These are phyloP conservation scores for Eucalyptus lansdowneana DNA, from an alignment of 345 rosid genomes.

Conservation along the genomic window DNA sequence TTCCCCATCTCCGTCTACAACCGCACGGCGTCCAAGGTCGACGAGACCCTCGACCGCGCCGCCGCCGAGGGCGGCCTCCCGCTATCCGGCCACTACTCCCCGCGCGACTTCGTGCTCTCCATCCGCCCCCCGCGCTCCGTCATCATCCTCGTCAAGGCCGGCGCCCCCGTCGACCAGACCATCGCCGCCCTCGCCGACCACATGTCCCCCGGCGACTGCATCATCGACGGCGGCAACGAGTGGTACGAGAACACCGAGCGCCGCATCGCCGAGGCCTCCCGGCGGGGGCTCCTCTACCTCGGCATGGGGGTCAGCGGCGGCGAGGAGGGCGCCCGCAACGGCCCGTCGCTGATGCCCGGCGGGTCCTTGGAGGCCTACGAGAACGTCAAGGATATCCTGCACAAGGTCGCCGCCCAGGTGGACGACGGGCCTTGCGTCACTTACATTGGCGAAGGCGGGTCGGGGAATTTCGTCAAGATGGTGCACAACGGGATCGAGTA, in stretches of 20 bases:
- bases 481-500: slow-evolving; percentile 98
- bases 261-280: slow-evolving; percentile 45
- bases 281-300: slow-evolving; percentile 58
- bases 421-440: slow-evolving; percentile 99
- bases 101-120: slow-evolving; percentile 90
- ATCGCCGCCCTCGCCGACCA: slow-evolving; percentile 63
- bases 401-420: slow-evolving; percentile 87
- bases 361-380: slow-evolving; percentile 72
- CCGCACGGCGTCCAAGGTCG: slow-evolving; percentile 80
- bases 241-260: slow-evolving; percentile 95
- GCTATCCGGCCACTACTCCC: slow-evolving; percentile 56
- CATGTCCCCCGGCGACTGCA: slow-evolving; percentile 77
- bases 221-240: slow-evolving; percentile 95
- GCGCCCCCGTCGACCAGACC: slow-evolving; percentile 89
- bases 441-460: slow-evolving; percentile 88
- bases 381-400: slow-evolving; percentile 53
- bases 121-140: slow-evolving; percentile 81
- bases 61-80: slow-evolving; percentile 61
- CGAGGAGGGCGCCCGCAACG: slow-evolving; percentile 88
- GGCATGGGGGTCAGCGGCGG: slow-evolving; percentile 99
- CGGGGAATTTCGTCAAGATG: slow-evolving; percentile 98
- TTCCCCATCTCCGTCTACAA: slow-evolving; percentile 95
- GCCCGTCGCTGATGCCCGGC: slow-evolving; percentile 96
- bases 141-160: slow-evolving; percentile 92
- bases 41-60: slow-evolving; percentile 77